Conservation (phyloP, 768 basidiomycete species). For the Boletellus emodensis region DNA sequence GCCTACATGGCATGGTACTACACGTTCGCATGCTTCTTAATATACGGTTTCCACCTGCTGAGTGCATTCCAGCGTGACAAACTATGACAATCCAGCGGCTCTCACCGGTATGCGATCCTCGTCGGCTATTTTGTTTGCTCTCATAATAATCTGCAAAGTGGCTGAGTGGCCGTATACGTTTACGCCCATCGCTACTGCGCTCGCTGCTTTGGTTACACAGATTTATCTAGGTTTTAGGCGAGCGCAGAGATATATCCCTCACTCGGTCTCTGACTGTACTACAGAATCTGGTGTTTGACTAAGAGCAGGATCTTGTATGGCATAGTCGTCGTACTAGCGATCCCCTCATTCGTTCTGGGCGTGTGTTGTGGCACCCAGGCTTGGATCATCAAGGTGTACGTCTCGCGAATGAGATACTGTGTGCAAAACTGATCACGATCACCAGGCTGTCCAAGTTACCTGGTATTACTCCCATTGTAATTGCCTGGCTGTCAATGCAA, state of each 20-base stretch:
- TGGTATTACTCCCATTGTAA: slow-evolving; percentile 26
- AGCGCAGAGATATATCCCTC: no score
- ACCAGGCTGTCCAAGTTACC: slow-evolving; percentile 40
- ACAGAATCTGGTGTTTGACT: background rate
- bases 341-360: no score
- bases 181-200: slow-evolving; percentile 44
- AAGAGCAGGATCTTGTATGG: no score
- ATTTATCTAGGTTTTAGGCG: slow-evolving; percentile 37
- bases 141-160: slow-evolving; percentile 20
- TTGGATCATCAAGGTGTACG: slow-evolving; percentile 33
- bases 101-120: slow-evolving; percentile 1
- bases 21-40: background rate
- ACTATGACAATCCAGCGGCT: slow-evolving; percentile 11
- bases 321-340: no score
- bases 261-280: no score
- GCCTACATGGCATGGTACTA: slow-evolving; percentile 8
- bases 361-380: slow-evolving; percentile 35
- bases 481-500: slow-evolving; percentile 45
- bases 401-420: background rate
- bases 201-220: slow-evolving; percentile 49
- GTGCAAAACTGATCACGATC: background rate
- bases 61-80: slow-evolving; percentile 9
- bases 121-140: background rate
- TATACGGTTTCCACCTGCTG: background rate
- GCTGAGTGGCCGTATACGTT: slow-evolving; percentile 48